phyloP scores from a whole-genome alignment of 2,329 filamentous ascomycete genomes.

The Botrytis elliptica region DNA sequence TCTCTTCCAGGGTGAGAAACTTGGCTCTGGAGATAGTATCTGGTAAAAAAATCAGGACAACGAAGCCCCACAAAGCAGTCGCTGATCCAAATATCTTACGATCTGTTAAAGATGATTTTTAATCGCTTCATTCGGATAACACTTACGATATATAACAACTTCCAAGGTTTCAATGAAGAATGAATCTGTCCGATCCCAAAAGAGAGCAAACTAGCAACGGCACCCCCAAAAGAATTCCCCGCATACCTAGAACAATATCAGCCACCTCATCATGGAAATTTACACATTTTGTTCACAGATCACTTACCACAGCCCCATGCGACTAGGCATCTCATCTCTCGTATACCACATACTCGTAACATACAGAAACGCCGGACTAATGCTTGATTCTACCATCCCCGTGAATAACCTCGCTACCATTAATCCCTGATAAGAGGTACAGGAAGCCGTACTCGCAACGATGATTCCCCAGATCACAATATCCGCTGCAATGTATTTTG shows the following conservation, averaged over 20 bases:
- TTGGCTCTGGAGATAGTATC: conserved; percentile 53
- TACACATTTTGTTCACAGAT: background rate
- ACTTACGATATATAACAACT: conserved; percentile 53
- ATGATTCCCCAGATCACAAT: conserved; percentile 38
- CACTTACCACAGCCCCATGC: conserved; percentile 53
- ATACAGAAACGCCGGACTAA: conserved; percentile 54
- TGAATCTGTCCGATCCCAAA: conserved; percentile 57
- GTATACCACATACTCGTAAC: conserved; percentile 48
- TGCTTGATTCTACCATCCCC: conserved; percentile 49
- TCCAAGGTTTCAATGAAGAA: conserved; percentile 49
- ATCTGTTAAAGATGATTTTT: conserved; percentile 5
- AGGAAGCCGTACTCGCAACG: conserved; percentile 40
- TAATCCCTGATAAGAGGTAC: conserved; percentile 42
- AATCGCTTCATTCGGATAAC: background rate
- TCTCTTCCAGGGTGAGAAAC: conserved; percentile 56
- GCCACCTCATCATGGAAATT: no score
- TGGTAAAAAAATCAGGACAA: conserved; percentile 50
- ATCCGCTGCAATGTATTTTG: conserved; percentile 38
- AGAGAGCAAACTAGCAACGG: conserved; percentile 52
- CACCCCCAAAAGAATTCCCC: conserved; percentile 51
- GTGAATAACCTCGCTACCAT: conserved; percentile 46
- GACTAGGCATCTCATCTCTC: conserved; percentile 55
- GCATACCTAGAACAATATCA: conserved; percentile 44
- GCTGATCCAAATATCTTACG: conserved; percentile 46
- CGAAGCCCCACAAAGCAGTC: conserved; percentile 49